phyloP scores from a whole-genome alignment of 345 rosid genomes.

The Cardiospermum halicacabum region DNA sequence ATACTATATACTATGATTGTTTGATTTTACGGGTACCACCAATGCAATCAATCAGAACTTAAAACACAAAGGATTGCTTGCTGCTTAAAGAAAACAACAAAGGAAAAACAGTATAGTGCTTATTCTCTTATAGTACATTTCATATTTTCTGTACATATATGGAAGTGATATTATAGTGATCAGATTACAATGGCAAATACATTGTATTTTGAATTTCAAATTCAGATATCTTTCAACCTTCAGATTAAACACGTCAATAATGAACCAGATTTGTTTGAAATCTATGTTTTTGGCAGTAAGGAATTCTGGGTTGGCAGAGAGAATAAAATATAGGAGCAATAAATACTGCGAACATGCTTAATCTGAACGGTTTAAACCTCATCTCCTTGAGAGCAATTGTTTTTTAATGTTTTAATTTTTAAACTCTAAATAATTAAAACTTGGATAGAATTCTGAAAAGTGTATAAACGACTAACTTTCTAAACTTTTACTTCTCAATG shows the following conservation, averaged over 20 bases:
- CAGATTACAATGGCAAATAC: background rate
- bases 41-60: background rate
- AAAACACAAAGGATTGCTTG: background rate
- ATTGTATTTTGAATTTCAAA: slow-evolving; percentile 4
- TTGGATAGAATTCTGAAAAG: too few species aligned
- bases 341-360: too few species aligned
- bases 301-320: background rate
- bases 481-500: too few species aligned
- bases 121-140: background rate
- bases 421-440: too few species aligned
- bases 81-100: background rate
- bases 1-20: background rate
- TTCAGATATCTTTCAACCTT: slow-evolving; percentile 8
- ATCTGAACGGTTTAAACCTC: too few species aligned
- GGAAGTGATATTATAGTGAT: background rate
- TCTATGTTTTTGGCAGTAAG: too few species aligned
- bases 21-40: background rate
- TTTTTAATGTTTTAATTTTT: too few species aligned
- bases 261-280: background rate
- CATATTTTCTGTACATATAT: background rate
- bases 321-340: too few species aligned
- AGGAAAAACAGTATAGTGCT: background rate
- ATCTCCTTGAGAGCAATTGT: too few species aligned
- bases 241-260: slow-evolving; percentile 5
- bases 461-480: too few species aligned